These are phyloP conservation scores for Tilletia horrida DNA, from an alignment of 1,284 basidiomycete genomes.

Conservation along the genomic window DNA sequence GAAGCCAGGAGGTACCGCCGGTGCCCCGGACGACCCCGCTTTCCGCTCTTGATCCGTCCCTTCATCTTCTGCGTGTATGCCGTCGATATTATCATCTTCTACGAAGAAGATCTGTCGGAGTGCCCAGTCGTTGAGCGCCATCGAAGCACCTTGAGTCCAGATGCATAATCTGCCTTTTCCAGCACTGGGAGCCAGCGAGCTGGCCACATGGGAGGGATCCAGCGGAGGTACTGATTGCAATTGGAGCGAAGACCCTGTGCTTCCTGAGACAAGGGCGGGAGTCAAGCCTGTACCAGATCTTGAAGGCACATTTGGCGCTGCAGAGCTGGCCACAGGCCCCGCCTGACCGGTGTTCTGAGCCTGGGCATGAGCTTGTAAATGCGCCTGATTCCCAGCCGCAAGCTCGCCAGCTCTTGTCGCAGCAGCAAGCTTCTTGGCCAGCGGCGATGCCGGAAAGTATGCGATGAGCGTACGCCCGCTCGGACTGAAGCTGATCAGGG, in stretches of 20 bases:
- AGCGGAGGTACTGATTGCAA: background rate
- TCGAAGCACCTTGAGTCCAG: background rate
- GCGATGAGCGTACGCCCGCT: conserved; percentile 11
- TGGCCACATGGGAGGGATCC: background rate
- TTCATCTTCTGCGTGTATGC: background rate
- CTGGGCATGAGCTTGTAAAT: background rate
- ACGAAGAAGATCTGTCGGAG: conserved; percentile 8
- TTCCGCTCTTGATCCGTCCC: background rate
- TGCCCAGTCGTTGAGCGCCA: conserved; percentile 9
- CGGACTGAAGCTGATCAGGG: conserved; percentile 13
- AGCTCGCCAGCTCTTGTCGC: conserved; percentile 10
- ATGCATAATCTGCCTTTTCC: conserved; percentile 13
- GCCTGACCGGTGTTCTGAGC: background rate
- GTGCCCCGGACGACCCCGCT: background rate
- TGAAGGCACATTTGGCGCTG: background rate
- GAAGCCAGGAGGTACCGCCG: background rate
- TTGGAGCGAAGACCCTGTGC: too few species aligned
- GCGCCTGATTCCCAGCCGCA: background rate
- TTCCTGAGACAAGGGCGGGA: background rate
- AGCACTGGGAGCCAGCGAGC: conserved; percentile 11
- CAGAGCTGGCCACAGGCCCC: background rate
- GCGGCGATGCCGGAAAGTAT: conserved; percentile 1
- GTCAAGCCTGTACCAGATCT: background rate
- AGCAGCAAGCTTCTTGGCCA: background rate
- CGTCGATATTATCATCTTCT: background rate